Base-by-base conservation (phyloP, 805 yeast genomes). In the Huiozyma sinensis region DNA sequence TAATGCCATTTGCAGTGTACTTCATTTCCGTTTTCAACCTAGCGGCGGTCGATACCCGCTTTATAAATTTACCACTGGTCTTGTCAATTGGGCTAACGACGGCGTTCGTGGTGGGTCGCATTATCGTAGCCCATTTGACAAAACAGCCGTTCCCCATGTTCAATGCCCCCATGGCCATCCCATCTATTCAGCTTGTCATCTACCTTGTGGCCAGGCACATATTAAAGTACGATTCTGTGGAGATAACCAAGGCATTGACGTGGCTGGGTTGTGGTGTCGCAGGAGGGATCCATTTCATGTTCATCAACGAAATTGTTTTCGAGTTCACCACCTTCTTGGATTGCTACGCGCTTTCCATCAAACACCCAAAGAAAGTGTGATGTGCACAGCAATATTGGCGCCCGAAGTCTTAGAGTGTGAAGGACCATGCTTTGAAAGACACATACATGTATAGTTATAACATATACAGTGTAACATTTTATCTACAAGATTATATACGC, bases 91-190 rank as follows among this genome's bases (percentile, higher is more conserved):
- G 95, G 3, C 70, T 83, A 43, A 75, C 83, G 0, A 65, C 82
- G 53, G 96, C 97, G 0, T 83, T 86, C 56, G 71, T 77, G 3
- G 97, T 90, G 13, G 97, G 97, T 5, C 76, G 94, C 57, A 86
- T 89, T 50, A 89, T 89, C 56, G 70, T 83, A 44, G 90, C 85
- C 1, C 97, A 89, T 63, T 76, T 90, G 52, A 86, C 97, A 0
- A 66, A 73, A 42, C 95, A 85, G 62, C 65, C 69, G 11, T 88
- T 83, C 70, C 97, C 97, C 43, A 65, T 70, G 60, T 53, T 75
- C 49, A 84, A 87, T 44, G 70, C 83, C 27, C 87, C 95, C 42
- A 77, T 79, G 71, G 70, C 76, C 33, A 69, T 86, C 45, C 84
- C 96, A 53, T 6, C 69, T 28, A 50, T 66, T 12, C 79, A 87